phyloP scores from a whole-genome alignment of 345 rosid genomes.

The Acer negundo region DNA sequence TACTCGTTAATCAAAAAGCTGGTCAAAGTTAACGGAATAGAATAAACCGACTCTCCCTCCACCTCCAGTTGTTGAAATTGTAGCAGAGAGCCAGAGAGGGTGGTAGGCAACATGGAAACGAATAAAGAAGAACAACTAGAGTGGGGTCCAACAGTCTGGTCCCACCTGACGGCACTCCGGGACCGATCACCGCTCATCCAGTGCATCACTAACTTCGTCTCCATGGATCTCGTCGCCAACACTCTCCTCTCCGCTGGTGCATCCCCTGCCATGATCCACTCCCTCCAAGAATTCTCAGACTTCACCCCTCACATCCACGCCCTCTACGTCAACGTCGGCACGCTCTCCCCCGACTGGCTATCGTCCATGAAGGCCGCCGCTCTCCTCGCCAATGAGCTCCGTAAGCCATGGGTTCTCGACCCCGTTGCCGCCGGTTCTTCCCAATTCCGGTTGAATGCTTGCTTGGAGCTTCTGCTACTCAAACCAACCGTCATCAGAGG shows the following conservation, averaged over 20 bases:
- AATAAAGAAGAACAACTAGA: neutral
- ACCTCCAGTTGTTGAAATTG: too few species aligned
- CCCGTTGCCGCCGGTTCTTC: slow-evolving; percentile 92
- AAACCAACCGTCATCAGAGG: slow-evolving; percentile 80
- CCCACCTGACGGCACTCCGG: slow-evolving; percentile 47
- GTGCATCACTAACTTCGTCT: slow-evolving; percentile 92
- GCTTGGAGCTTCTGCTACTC: slow-evolving; percentile 65
- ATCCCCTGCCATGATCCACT: slow-evolving; percentile 92
- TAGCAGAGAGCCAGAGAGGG: neutral
- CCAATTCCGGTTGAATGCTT: slow-evolving; percentile 64
- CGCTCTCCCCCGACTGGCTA: slow-evolving; percentile 72
- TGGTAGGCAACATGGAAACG: neutral
- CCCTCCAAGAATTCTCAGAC: slow-evolving; percentile 64
- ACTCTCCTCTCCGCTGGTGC: slow-evolving; percentile 87
- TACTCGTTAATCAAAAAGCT: too few species aligned
- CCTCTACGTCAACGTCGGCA: slow-evolving; percentile 79
- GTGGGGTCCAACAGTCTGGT: slow-evolving; percentile 51
- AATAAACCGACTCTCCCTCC: too few species aligned
- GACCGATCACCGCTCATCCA: slow-evolving; percentile 67
- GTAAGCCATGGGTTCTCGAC: slow-evolving; percentile 88
- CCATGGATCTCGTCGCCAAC: slow-evolving; percentile 92
- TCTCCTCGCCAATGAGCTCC: slow-evolving; percentile 38
- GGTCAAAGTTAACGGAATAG: too few species aligned
- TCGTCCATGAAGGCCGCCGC: slow-evolving; percentile 82
- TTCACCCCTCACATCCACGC: slow-evolving; percentile 70